Base-by-base conservation (phyloP, 495 filamentous ascomycete species). In the Neurospora sp. region DNA sequence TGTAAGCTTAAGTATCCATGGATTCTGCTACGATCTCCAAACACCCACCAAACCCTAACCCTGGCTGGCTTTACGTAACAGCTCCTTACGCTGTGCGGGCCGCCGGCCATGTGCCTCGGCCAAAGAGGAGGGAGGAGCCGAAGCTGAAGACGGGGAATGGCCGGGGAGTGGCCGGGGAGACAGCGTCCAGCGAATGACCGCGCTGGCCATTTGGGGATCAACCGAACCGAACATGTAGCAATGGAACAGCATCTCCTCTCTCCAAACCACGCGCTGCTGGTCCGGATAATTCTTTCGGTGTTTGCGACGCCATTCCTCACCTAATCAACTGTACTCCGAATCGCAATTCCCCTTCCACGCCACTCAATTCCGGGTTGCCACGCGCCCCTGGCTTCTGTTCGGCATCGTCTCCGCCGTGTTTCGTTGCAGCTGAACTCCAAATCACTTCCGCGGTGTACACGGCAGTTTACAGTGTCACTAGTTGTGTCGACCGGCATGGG, bases 51-150 rank as follows among this genome's bases (percentile, higher is more conserved):
- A 37, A 35, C 54, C 54, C 54, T 66, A 66, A 66, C 54, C 54
- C 54, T 14, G 14, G 6, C 0, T 31, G 12, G 3, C 0, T 35
- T 35, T 66, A 66, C 54, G 54, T 66, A 66, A 66, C 54, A 66
- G 49, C 44, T 72, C 35, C 35, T 69, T 31, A 38, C 42, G 62
- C 72, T 41, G 70, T 73, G 39, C 72, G 72, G 40, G 62, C 37
- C 74, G 35, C 20, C 70, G 39, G 71, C 70, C 37, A 76, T 77
- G 72, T 76, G 76, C 77, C 77, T 76, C 77, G 77, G 77, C 74
- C 42, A 75, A 78, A 77, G 70, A 39, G 7, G 74, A 71, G 72
- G 72, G 72, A 72, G 74, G 72, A 72, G 70, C 40, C 54, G 54
- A 16, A 62, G 54, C 54, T 62, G 23, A 62, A 62, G 54, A 62